These are phyloP conservation scores for Cenchrus americanus DNA, from an alignment of 176 grass and related monocot species.

Conservation along the genomic window DNA sequence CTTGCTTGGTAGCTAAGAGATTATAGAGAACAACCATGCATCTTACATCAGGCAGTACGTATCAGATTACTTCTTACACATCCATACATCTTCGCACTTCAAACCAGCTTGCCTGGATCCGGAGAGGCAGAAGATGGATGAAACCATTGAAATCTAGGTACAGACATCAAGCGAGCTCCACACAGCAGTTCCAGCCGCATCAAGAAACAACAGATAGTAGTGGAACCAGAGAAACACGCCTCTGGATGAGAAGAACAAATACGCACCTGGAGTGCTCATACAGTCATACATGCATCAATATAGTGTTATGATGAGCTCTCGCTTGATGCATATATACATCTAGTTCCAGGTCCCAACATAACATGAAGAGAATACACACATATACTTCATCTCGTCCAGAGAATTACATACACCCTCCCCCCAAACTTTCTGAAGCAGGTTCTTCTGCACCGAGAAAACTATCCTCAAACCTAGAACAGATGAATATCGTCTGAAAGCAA, in stretches of 20 bases:
- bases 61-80: not conserved
- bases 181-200: not conserved
- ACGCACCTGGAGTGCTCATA: not conserved
- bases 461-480: not conserved
- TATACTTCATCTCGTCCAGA: not conserved
- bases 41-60: not conserved
- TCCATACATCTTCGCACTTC: not conserved
- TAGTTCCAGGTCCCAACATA: not conserved
- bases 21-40: no score
- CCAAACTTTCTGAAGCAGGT: not conserved
- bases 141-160: constrained; percentile 11
- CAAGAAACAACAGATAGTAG: not conserved
- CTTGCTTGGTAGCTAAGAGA: not conserved
- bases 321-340: no score
- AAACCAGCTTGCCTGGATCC: not conserved
- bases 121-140: not conserved
- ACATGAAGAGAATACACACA: not conserved
- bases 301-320: no score
- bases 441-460: not conserved
- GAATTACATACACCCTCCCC: not conserved
- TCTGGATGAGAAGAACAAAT: constrained; percentile 6
- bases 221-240: not conserved
- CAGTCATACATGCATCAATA: not conserved
- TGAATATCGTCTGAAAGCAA: constrained; percentile 4
- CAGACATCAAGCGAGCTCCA: not conserved